phyloP scores from a whole-genome alignment of 306 rosid genomes.

The Leucaena leucocephala region DNA sequence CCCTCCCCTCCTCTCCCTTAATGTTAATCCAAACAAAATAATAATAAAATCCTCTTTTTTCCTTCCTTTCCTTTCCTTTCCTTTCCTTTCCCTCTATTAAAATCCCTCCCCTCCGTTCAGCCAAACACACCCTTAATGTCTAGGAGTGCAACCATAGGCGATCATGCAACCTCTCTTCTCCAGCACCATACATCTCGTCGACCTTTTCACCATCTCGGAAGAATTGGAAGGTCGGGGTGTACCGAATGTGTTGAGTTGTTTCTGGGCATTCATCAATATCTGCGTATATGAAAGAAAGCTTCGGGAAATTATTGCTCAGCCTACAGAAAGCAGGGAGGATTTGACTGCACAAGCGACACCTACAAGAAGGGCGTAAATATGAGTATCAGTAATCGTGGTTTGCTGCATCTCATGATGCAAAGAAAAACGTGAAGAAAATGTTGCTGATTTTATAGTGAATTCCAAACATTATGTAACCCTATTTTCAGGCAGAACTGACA shows the following conservation, averaged over 20 bases:
- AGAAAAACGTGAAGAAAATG: not conserved
- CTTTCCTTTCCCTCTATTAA: too few relatives aligned
- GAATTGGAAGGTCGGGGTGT: slow-evolving; percentile 21
- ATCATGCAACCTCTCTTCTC: slow-evolving; percentile 52
- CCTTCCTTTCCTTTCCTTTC: too few relatives aligned
- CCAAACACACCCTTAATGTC: not conserved
- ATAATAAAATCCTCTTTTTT: too few relatives aligned
- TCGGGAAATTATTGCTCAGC: slow-evolving; percentile 73
- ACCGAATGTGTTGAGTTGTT: slow-evolving; percentile 18
- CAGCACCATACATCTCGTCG: slow-evolving; percentile 54
- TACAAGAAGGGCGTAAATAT: slow-evolving; percentile 28
- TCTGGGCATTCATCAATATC: slow-evolving; percentile 42
- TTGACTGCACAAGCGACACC: slow-evolving; percentile 81
- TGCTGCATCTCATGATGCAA: not conserved
- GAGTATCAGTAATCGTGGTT: not conserved
- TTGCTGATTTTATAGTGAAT: not conserved
- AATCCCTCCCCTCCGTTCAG: too few relatives aligned
- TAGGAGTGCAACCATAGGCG: slow-evolving; percentile 54
- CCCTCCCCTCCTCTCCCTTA: too few relatives aligned
- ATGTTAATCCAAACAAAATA: too few relatives aligned
- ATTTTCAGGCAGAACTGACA: not conserved
- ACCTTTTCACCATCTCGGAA: slow-evolving; percentile 33
- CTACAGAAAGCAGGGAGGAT: slow-evolving; percentile 78
- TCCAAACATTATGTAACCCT: not conserved
- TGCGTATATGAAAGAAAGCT: slow-evolving; percentile 70